Evolutionary conservation across 371 early-diverging fungal genomes (phyloP), one percentile per base, ranked within the genome.

Genomic region (Syncephalastrum contaminatum): DNA sequence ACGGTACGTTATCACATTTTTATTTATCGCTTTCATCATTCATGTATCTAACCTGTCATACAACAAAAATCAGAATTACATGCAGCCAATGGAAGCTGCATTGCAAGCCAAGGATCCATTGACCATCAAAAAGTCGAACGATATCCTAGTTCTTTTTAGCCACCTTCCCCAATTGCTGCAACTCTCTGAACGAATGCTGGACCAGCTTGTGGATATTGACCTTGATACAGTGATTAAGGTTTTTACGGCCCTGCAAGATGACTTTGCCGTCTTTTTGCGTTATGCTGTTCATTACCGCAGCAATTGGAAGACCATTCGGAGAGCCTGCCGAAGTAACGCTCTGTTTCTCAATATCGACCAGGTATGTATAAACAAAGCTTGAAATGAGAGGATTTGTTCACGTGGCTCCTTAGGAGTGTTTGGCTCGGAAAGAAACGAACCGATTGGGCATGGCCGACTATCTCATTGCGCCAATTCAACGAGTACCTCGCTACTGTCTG

Each of bases 201-300:
- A 43, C 4, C 18, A 25, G 18, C 8, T 50, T 7, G 43, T 25
- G n/a, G 12, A 30, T 0, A 30, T 8, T 30, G 36, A 30, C 10
- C 36, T 30, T 30, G 36, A 30, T 10, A 30, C 36, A 2, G 36
- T 30, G 36, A 30, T 30, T 2, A 30, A 30, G 2, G 12, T 12
- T 2, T 67, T 67, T 21, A 44, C 45, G 2, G 13, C 24, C 14
- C 27, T 71, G 3, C 60, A 69, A 19, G 53, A 69, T 15, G 59
- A 60, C 5, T 52, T 70, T 20, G 64, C 60, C 13, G 60, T 73
- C 40, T 77, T 73, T 67, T 44, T 73, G 18, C 62, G 67, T 58
- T 77, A 77, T 58, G 65, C 77, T 25, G 54, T 71, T 42, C 73
- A 77, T 51, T 77, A 73, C 48, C 67, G 66, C 58, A 27, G 60